These are phyloP conservation scores for Prunella vulgaris DNA, from an alignment of 257 asterid species.

Conservation along the genomic window DNA sequence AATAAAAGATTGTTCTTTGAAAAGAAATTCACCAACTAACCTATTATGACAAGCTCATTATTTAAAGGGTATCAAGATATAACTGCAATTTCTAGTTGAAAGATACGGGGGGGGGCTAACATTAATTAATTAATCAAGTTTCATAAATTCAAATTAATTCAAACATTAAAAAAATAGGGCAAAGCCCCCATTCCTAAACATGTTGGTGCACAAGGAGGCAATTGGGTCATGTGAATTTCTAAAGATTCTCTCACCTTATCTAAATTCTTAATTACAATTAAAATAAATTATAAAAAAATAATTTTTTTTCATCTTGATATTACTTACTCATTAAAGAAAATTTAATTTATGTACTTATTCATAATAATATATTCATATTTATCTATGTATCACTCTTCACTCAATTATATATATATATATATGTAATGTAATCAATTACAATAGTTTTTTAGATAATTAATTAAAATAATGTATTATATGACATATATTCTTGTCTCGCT, in stretches of 20 bases:
- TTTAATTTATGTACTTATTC: no score
- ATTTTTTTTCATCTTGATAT: no score
- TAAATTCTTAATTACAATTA: constrained; percentile 15
- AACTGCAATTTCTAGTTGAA: no score
- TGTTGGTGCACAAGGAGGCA: constrained; percentile 62
- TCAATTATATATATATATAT: no score
- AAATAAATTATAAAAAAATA: no score
- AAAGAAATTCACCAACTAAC: neutral
- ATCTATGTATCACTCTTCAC: no score
- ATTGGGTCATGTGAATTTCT: constrained; percentile 26
- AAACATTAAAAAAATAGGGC: neutral
- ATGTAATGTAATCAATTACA: no score
- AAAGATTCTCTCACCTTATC: constrained; percentile 40
- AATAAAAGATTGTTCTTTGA: neutral
- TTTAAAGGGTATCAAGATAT: constrained; percentile 21
- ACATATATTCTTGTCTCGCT: no score
- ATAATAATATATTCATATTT: no score
- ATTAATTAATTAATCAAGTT: constrained; percentile 6
- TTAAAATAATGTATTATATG: no score
- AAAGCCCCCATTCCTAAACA: constrained; percentile 48
- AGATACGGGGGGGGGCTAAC: neutral
- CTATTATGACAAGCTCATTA: constrained; percentile 27
- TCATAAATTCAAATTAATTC: neutral
- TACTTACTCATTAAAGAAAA: no score
- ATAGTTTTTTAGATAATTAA: no score